Percentiles rank a stretch among this genome's conserved stretches.
phyloP scores from a whole-genome alignment of 805 yeast genomes.

The Ogataea trehalophila region DNA sequence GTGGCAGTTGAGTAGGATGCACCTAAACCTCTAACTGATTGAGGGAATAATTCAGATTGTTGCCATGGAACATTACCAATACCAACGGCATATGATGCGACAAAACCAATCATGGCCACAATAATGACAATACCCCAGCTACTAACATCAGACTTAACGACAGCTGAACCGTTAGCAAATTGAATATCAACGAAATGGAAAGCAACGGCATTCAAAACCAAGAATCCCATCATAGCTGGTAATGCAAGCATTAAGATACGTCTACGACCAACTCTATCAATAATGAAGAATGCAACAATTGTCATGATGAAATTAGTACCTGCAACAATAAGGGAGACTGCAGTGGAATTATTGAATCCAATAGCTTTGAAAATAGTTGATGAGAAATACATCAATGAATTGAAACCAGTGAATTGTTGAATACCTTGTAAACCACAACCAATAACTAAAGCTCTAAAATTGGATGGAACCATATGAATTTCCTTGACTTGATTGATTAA shows the following conservation, averaged over 20 bases:
- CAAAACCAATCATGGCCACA: slow-evolving; percentile 44
- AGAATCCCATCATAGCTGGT: slow-evolving; percentile 41
- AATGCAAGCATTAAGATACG: slow-evolving; percentile 41
- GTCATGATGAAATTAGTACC: slow-evolving; percentile 54
- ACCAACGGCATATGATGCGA: slow-evolving; percentile 50
- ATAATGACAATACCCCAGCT: slow-evolving; percentile 90
- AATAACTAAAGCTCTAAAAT: slow-evolving; percentile 46
- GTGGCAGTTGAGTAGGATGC: slow-evolving; percentile 32
- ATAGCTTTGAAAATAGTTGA: slow-evolving; percentile 50
- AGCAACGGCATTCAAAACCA: slow-evolving; percentile 41
- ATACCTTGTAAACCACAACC: slow-evolving; percentile 55
- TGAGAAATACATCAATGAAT: slow-evolving; percentile 53
- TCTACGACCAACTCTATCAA: slow-evolving; percentile 50
- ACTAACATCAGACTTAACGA: slow-evolving; percentile 44
- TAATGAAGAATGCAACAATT: slow-evolving; percentile 41
- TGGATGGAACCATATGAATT: slow-evolving; percentile 39
- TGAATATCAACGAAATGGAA: slow-evolving; percentile 1
- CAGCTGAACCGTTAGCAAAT: slow-evolving; percentile 45
- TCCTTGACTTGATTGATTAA: slow-evolving; percentile 36
- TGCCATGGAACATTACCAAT: slow-evolving; percentile 58
- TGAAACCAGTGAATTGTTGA: slow-evolving; percentile 55
- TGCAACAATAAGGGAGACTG: slow-evolving; percentile 50
- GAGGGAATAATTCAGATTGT: slow-evolving; percentile 53
- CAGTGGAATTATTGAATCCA: slow-evolving; percentile 48
- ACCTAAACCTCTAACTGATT: slow-evolving; percentile 49